Evolutionary conservation across 805 yeast genomes (phyloP), one percentile per base, ranked within the genome.

Genomic region (Suhomyces emberorum): DNA sequence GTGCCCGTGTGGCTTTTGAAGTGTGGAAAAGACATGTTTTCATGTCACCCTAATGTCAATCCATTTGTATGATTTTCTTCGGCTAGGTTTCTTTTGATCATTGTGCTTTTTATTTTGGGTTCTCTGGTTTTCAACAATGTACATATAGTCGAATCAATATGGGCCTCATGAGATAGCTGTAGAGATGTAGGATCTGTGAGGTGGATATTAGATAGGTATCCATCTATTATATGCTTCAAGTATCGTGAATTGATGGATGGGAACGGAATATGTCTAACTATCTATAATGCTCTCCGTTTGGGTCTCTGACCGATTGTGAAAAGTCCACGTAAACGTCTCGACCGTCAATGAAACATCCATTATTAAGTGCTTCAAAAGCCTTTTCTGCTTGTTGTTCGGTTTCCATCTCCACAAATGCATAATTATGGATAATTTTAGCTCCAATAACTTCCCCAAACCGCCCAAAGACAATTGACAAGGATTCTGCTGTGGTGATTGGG

Each of bases 291-390:
- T n/a, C n/a, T n/a, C n/a, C n/a, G n/a, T n/a, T n/a, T n/a, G n/a
- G n/a, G n/a, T n/a, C n/a, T 12, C 16, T 27, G 9, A 26, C 29
- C 2, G 41, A 37, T 51, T 81, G 88, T 41, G 81, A 72, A 61
- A 81, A 81, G 52, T 81, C 88, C 28, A 81, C 83, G 41, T 77
- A 77, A 15, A 82, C 72, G 37, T 83, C 63, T 28, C 73, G 52
- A 38, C 81, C 88, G 51, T 81, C 88, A 25, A 81, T 77, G 30
- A 80, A 49, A 3, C 76, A 81, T 7, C 51, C 45, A 6, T 22
- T 20, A 11, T 72, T 74, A 78, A 81, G 75, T 49, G 75, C 76
- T 37, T 64, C 55, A 50, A 78, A 81, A 0, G 88, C 88, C n/a
- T 49, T 44, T 43, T 82, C 87, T 33, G 84, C 81, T 24, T 69